Evolutionary conservation across 2,329 filamentous ascomycete species (phyloP), one percentile per base, ranked within the genome.

Genomic region (Ophiostoma piceae): DNA sequence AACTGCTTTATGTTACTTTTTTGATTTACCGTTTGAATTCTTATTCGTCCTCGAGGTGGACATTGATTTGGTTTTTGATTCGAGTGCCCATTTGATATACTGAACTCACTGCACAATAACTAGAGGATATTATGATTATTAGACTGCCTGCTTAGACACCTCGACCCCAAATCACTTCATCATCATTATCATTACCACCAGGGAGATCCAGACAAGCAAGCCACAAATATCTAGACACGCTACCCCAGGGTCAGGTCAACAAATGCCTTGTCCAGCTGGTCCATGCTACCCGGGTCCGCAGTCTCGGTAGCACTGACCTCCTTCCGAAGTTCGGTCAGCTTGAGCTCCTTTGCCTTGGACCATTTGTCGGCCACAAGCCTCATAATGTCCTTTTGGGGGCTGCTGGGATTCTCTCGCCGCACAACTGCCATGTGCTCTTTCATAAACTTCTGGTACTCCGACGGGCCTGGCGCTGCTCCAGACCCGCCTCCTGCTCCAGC

Each of bases 381-480:
- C 90, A 92, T 91, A 12, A 92, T 84, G 70, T 88, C 87, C 74
- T 88, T 90, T 76, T 90, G 88, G 16, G 83, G 83, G 73, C 83
- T 85, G 57, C 78, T 81, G 0, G 84, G 86, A 74, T 88, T 84
- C 71, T 84, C 82, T 70, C 79, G 81, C 78, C 80, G 87, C 2
- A 92, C 80, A 41, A 80, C 78, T 69, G 81, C 83, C 83, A 92
- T 92, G 75, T 94, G 84, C 75, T 85, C 83, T 80, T 89, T 91
- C 73, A 94, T 81, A 70, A 86, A 86, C 2, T 73, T 70, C 73
- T 85, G 84, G 57, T 85, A 86, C 22, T 79, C 80, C 29, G 78
- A 83, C 66, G 74, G 72, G 67, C 41, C 71, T 67, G 62, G 19
- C 9, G 70, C 26, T 0, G 64, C 19, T 16, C 39, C 26, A n/a